These are phyloP conservation scores for Talaromyces piceae DNA, from an alignment of 2,329 filamentous ascomycete species.

Conservation along the genomic window DNA sequence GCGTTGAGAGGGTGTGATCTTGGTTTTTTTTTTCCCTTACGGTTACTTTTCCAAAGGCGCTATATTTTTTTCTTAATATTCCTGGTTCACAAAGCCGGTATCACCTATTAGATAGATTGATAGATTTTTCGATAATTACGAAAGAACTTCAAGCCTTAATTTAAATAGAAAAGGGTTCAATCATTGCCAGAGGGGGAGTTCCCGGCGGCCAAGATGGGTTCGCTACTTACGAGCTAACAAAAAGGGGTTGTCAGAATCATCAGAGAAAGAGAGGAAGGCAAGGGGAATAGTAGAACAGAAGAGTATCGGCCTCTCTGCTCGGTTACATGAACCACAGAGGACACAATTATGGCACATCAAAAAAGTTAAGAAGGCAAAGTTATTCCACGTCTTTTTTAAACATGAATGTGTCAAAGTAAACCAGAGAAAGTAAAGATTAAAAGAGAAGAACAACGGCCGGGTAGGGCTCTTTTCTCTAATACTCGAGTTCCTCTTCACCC, in stretches of 20 bases:
- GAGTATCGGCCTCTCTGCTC: conserved; percentile 2
- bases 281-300: conserved; percentile 12
- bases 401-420: background rate
- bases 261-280: conserved; percentile 8
- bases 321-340: conserved; percentile 1
- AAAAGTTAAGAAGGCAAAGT: too few relatives aligned
- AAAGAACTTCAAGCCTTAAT: background rate
- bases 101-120: too few relatives aligned
- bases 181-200: background rate
- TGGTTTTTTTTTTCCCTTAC: too few relatives aligned
- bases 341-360: conserved; percentile 11
- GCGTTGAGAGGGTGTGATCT: too few relatives aligned
- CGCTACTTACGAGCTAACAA: conserved; percentile 12
- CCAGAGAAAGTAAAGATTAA: background rate
- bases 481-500: conserved; percentile 43
- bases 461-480: conserved; percentile 18
- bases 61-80: too few relatives aligned
- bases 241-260: conserved; percentile 17
- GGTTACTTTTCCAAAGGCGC: too few relatives aligned
- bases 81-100: too few relatives aligned
- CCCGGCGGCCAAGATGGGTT: background rate
- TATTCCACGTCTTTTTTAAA: background rate
- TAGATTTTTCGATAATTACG: too few relatives aligned
- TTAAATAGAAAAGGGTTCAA: background rate
- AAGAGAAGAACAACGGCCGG: background rate